These are phyloP conservation scores for Phialophora expanda DNA, from an alignment of 2,329 filamentous ascomycete species.

Conservation along the genomic window DNA sequence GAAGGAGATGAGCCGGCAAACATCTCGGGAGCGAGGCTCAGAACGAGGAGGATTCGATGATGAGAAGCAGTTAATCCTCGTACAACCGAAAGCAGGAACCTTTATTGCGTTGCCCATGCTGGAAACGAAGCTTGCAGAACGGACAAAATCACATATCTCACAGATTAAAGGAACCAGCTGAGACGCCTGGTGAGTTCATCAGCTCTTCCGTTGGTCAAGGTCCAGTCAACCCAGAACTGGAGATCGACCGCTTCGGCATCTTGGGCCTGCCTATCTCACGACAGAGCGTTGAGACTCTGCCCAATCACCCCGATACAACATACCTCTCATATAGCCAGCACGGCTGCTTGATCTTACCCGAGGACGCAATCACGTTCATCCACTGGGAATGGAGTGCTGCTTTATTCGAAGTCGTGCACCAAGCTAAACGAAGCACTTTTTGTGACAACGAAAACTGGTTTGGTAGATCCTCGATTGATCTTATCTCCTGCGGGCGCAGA, in stretches of 20 bases:
- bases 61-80: not conserved
- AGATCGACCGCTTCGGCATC: not conserved
- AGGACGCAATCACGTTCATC: not conserved
- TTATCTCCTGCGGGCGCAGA: not conserved
- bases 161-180: not conserved
- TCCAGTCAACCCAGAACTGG: conserved; percentile 7
- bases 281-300: not conserved
- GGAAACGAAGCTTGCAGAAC: not conserved
- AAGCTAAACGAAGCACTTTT: not conserved
- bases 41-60: not conserved
- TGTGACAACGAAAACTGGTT: not conserved
- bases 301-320: not conserved
- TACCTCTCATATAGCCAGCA: not conserved
- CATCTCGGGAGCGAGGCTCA: not conserved
- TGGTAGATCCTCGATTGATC: not conserved
- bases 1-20: not conserved
- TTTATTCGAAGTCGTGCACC: not conserved
- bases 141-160: not conserved
- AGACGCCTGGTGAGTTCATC: not conserved
- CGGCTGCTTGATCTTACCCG: not conserved
- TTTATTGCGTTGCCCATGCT: not conserved
- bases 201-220: not conserved
- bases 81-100: not conserved
- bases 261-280: not conserved
- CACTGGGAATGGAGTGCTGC: not conserved